Conservation (phyloP, 2,329 filamentous ascomycete genomes). For the Fonsecaea nubica region DNA sequence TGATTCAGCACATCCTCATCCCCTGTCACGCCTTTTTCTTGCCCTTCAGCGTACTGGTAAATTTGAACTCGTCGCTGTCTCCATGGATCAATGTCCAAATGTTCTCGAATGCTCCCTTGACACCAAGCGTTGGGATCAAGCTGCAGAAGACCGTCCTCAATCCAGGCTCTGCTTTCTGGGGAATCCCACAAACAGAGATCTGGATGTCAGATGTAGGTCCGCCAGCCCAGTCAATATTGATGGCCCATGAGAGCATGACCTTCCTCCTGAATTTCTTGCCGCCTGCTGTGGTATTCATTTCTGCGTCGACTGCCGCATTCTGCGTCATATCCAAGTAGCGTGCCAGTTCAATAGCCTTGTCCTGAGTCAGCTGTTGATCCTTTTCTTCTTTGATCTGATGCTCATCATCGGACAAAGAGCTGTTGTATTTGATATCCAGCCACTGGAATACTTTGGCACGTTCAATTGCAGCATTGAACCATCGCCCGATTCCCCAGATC, state of each 20-base stretch:
- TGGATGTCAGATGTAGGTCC: constrained; percentile 23
- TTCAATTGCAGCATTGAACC: constrained; percentile 35
- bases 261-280: constrained; percentile 24
- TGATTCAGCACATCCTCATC: background rate
- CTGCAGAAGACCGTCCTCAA: constrained; percentile 34
- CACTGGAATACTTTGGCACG: constrained; percentile 36
- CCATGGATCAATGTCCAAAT: constrained; percentile 31
- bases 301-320: constrained; percentile 13
- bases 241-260: constrained; percentile 37
- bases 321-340: constrained; percentile 31
- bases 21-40: constrained; percentile 5
- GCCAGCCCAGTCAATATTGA: constrained; percentile 37
- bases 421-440: constrained; percentile 25
- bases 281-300: background rate
- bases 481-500: constrained; percentile 39
- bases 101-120: constrained; percentile 29
- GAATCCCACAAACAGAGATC: constrained; percentile 31
- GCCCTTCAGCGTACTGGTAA: background rate
- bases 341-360: constrained; percentile 25
- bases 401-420: background rate
- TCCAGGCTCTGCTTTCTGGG: constrained; percentile 21
- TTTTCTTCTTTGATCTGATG: constrained; percentile 1
- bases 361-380: constrained; percentile 16
- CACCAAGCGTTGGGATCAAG: constrained; percentile 28
- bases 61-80: constrained; percentile 19